Percentiles rank a stretch among this genome's conserved stretches.
phyloP scores from a whole-genome alignment of 768 basidiomycete genomes.

The Lactifluus volemus region DNA sequence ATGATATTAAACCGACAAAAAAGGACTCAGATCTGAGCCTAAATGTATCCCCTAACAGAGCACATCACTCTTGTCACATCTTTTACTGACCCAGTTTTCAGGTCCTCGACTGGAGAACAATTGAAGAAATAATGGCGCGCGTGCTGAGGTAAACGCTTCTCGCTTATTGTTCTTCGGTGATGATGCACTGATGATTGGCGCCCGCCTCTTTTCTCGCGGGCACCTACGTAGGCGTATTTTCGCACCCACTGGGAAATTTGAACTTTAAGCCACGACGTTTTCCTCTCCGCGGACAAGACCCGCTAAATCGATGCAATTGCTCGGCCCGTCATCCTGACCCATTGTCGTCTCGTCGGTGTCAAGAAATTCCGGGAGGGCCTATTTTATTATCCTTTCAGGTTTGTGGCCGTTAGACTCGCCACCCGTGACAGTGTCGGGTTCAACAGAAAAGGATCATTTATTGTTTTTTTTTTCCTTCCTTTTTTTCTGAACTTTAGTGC shows the following conservation, averaged over 20 bases:
- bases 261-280: background rate
- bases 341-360: background rate
- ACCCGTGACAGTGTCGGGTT: slow-evolving; percentile 1
- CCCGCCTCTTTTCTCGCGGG: background rate
- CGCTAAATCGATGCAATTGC: background rate
- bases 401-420: slow-evolving; percentile 8
- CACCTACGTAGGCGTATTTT: background rate
- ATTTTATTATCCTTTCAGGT: background rate
- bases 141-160: slow-evolving; percentile 17
- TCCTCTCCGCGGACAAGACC: background rate
- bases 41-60: background rate
- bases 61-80: slow-evolving; percentile 6
- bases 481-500: background rate
- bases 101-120: slow-evolving; percentile 13
- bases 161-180: slow-evolving; percentile 17
- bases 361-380: background rate
- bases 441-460: slow-evolving; percentile 5
- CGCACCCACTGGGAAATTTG: background rate
- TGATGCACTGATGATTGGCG: slow-evolving; percentile 1
- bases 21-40: background rate
- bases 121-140: slow-evolving; percentile 3
- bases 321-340: background rate
- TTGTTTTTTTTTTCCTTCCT: slow-evolving; percentile 6
- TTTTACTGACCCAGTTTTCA: slow-evolving; percentile 10
- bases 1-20: background rate